Evolutionary conservation across 768 basidiomycete species (phyloP), one percentile per base, ranked within the genome.

Genomic region (Sporobolomyces pararoseus): DNA sequence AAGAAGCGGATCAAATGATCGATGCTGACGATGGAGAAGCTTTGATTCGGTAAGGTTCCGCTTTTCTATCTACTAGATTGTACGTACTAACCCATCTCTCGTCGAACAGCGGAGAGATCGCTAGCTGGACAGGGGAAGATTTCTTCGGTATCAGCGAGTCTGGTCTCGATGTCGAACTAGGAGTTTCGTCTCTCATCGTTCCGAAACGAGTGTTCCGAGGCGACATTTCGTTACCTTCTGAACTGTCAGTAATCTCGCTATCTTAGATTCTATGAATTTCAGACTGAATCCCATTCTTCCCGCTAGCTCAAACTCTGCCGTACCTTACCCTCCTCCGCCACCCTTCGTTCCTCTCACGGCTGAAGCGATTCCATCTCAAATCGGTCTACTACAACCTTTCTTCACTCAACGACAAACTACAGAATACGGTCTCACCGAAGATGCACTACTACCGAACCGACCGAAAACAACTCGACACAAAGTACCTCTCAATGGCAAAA

Each of bases 61-160:
- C 14, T 13, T 17, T 21, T 46, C 31, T 39, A 19, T 51, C 57
- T 34, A 42, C 39, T 9, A 42, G 39, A 19, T 44, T 21, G 9
- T 17, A 4, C 31, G 7, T 12, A 14, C 58, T 14, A 14, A 60
- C 25, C 9, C 27, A 17, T 10, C 6, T 31, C 34, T 17, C 47
- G 25, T 27, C 6, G 23, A 27, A 12, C 25, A 89, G 88, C 77
- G 92, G 92, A 61, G 88, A 90, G 76, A 92, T 95, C 78, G 88
- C 90, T 0, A 90, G 91, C 59, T 83, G 86, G 21, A 84, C 94
- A 21, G 93, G 92, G 37, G 92, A 93, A 75, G 94, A 98, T 79
- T 95, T 94, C 80, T 84, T 97, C 17, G 94, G 94, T 16, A 83
- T 97, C 32, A 85, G 86, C 58, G 91, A 89, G 76, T 81, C 92